Evolutionary conservation across 2,329 filamentous ascomycete species (phyloP), one percentile per base, ranked within the genome.

Genomic region (Pochonia chlamydosporia): DNA sequence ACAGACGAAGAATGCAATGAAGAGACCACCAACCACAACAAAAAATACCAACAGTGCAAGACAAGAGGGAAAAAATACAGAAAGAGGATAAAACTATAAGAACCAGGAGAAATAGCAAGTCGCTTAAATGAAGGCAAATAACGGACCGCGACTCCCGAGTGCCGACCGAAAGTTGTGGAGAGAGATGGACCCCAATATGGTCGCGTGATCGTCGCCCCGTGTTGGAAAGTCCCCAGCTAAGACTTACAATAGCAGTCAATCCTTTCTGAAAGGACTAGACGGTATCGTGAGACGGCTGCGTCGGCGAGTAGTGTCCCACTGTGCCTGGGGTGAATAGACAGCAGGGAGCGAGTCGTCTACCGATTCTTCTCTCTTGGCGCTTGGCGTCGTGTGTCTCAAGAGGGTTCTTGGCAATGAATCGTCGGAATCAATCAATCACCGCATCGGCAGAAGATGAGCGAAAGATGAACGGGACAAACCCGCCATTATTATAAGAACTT

Each of bases 181-280:
- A 23, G 30, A 31, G 39, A 40, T 44, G 36, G 46, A 45, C 39
- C 47, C 40, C 18, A 33, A 35, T 16, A 20, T 48, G 51, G 50
- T 54, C 51, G 48, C 54, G 54, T 56, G 54, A 53, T 51, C 13
- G 37, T 46, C 23, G n/a, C 16, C 44, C 42, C 26, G 41, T 45
- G 47, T 40, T 42, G 13, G n/a, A n/a, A n/a, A n/a, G n/a, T n/a
- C 35, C 35, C 18, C 13, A 23, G 4, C 35, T 14, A 49, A 24
- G 10, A n/a, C 40, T 35, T 25, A 25, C 31, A 13, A 24, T 14
- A 13, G 31, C 47, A 31, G 20, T 45, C 33, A 49, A 43, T 24
- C 35, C 11, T 18, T 40, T 14, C 16, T 6, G 3, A n/a, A n/a
- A n/a, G n/a, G n/a, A 23, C 9, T 35, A 10, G 18, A 46, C 16